These are phyloP conservation scores for Fabrea salina DNA, from an alignment of 169 alveolate species.

Conservation along the genomic window DNA sequence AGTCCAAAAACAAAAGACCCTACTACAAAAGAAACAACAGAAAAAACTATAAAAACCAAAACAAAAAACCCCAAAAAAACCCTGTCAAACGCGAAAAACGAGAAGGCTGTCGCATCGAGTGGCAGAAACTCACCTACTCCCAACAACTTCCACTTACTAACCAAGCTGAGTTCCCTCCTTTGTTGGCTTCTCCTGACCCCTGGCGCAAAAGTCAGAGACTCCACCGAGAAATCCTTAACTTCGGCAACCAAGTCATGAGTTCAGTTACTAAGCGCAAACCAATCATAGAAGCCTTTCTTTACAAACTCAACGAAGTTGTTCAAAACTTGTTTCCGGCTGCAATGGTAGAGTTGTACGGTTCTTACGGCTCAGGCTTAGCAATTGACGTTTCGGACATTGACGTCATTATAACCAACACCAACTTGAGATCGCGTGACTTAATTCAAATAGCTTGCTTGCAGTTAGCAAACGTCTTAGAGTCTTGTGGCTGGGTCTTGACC, in stretches of 20 bases:
- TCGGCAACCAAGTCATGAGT: background rate
- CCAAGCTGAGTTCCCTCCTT: background rate
- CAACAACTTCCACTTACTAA: background rate
- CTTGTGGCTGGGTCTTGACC: background rate
- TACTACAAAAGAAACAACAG: too few relatives aligned
- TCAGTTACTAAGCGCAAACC: background rate
- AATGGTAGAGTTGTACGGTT: slow-evolving; percentile 5
- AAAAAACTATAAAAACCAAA: too few relatives aligned
- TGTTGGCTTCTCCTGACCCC: background rate
- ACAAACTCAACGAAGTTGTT: background rate
- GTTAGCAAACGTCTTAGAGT: background rate
- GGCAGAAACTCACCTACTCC: too few relatives aligned
- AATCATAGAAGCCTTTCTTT: background rate
- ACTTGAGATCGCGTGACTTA: background rate
- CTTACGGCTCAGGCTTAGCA: slow-evolving; percentile 17
- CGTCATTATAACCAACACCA: background rate
- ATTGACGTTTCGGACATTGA: slow-evolving; percentile 9
- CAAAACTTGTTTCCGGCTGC: background rate
- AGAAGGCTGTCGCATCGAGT: too few relatives aligned
- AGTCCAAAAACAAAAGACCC: too few relatives aligned
- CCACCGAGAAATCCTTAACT: slow-evolving; percentile 14
- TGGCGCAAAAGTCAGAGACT: background rate
- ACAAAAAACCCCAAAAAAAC: too few relatives aligned
- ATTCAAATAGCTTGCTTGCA: background rate
- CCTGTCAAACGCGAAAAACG: too few relatives aligned